Evolutionary conservation across 2,329 filamentous ascomycete species (phyloP).

Genomic region (Atkinsonella hypoxylon): DNA sequence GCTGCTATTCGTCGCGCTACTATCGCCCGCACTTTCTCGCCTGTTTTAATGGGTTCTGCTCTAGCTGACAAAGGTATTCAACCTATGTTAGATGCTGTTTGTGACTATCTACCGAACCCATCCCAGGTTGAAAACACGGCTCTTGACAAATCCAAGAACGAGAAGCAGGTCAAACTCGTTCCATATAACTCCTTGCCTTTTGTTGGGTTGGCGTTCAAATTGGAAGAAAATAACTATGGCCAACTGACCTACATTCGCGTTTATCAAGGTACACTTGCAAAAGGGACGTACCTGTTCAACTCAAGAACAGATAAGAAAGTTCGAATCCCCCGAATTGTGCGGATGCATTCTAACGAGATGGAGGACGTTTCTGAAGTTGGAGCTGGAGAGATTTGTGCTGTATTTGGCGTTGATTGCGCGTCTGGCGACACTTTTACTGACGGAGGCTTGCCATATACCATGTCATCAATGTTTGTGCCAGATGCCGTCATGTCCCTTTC

Average conservation of each 20-base stretch:
- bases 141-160: constrained; percentile 67
- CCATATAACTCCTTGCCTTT: constrained; percentile 92
- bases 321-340: constrained; percentile 90
- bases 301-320: constrained; percentile 91
- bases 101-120: constrained; percentile 91
- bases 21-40: constrained; percentile 80
- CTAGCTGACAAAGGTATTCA: constrained; percentile 91
- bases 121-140: constrained; percentile 80
- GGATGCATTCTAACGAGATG: constrained; percentile 99
- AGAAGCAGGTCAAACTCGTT: constrained; percentile 74
- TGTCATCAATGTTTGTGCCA: constrained; percentile 97
- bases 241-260: constrained; percentile 98
- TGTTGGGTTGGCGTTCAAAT: constrained; percentile 93
- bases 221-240: constrained; percentile 97
- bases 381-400: constrained; percentile 94
- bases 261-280: constrained; percentile 84
- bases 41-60: constrained; percentile 93
- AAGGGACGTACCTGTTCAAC: constrained; percentile 86
- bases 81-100: constrained; percentile 92
- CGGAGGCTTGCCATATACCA: constrained; percentile 80
- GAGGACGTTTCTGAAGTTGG: constrained; percentile 89
- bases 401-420: constrained; percentile 95
- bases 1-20: constrained; percentile 84
- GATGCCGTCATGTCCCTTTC: constrained; percentile 97
- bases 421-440: constrained; percentile 98